These are phyloP conservation scores for Colletotrichum sp. DNA, from an alignment of 2,329 filamentous ascomycete species.

Conservation along the genomic window DNA sequence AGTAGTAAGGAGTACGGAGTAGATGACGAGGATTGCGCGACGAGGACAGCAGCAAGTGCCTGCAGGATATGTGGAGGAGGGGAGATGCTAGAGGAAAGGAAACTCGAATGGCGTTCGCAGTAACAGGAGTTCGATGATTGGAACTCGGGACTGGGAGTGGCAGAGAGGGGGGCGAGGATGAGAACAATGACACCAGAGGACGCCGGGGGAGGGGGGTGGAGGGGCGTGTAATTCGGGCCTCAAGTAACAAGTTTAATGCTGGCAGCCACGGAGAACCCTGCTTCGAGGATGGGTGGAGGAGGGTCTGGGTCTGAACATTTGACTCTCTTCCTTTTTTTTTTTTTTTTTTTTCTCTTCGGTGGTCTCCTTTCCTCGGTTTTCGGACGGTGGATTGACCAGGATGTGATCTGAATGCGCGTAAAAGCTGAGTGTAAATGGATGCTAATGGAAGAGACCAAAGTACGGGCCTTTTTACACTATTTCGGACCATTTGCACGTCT, in stretches of 20 bases:
- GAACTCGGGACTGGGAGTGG: not conserved
- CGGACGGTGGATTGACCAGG: not conserved
- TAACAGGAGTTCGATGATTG: not conserved
- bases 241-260: slow-evolving; percentile 6
- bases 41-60: slow-evolving; percentile 11
- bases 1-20: not conserved
- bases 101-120: not conserved
- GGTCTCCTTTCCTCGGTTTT: not conserved
- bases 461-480: not conserved
- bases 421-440: not conserved
- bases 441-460: not conserved
- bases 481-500: not conserved
- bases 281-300: not conserved
- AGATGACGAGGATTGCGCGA: slow-evolving; percentile 15
- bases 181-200: not conserved
- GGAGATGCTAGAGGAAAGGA: not conserved
- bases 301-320: not conserved
- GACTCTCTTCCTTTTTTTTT: not conserved
- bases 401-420: not conserved
- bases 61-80: slow-evolving; percentile 1
- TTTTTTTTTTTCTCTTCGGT: not conserved
- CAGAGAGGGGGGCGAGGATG: not conserved
- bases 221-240: slow-evolving; percentile 1
- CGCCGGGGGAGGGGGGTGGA: not conserved
- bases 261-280: slow-evolving; percentile 15